Evolutionary conservation across 352 stramenopile species (phyloP).

Genomic region (Phytophthora pisi): DNA sequence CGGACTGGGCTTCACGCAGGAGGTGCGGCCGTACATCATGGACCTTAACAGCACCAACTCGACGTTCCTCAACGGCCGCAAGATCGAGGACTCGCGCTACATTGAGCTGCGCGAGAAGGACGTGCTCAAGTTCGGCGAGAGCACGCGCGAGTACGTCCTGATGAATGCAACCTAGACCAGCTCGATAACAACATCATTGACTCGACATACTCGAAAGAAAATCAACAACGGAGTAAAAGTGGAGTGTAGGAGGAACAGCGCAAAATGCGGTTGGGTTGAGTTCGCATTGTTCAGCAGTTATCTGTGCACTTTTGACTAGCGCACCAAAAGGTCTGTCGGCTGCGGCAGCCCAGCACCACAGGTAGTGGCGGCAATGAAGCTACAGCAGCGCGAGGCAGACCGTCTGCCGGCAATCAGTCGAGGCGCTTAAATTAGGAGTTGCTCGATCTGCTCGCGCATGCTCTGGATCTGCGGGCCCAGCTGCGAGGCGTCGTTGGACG

Average conservation of each 20-base stretch:
- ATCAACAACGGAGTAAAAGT: slow-evolving; percentile 4
- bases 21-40: slow-evolving; percentile 96
- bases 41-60: slow-evolving; percentile 98
- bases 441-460: slow-evolving; percentile 99
- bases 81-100: slow-evolving; percentile 95
- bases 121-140: slow-evolving; percentile 96
- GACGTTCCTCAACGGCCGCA: slow-evolving; percentile 96
- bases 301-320: slow-evolving; percentile 21
- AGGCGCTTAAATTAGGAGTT: slow-evolving; percentile 98
- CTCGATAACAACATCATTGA: background rate
- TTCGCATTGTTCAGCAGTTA: slow-evolving; percentile 35
- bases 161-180: slow-evolving; percentile 65
- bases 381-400: background rate
- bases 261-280: slow-evolving; percentile 21
- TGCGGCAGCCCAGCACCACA: background rate
- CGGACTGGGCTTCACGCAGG: slow-evolving; percentile 57
- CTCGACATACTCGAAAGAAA: background rate
- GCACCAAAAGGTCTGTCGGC: slow-evolving; percentile 19
- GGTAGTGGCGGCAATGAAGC: background rate
- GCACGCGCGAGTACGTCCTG: slow-evolving; percentile 98
- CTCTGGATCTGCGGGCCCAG: slow-evolving; percentile 98
- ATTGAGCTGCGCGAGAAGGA: slow-evolving; percentile 96
- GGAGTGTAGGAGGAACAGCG: background rate
- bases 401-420: slow-evolving; percentile 31
- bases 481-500: slow-evolving; percentile 99